A percentile compares a stretch with the other conserved stretches of the same genome.
Evolutionary conservation across 805 yeast genomes (phyloP).

Genomic region (Kazachstania kunashirensis): DNA sequence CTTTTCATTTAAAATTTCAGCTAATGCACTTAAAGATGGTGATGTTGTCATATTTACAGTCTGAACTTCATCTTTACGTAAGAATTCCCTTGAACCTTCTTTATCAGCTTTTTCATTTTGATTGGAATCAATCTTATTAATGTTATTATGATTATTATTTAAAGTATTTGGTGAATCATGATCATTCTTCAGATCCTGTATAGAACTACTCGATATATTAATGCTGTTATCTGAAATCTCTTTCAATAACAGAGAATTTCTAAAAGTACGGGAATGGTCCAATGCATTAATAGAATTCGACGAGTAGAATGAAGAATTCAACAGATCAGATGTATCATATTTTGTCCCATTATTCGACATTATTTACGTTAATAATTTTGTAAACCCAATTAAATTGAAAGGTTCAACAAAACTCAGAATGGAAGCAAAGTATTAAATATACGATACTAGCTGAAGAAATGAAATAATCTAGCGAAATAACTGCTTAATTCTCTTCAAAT

Average conservation of each 20-base stretch:
- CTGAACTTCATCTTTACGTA: slow-evolving; percentile 11
- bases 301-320: slow-evolving; percentile 24
- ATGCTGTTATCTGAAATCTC: slow-evolving; percentile 19
- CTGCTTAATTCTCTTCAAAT: too few relatives aligned
- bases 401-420: too few relatives aligned
- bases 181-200: background rate
- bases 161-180: background rate
- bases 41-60: slow-evolving; percentile 34
- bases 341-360: slow-evolving; percentile 4
- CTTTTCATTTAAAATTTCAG: slow-evolving; percentile 32
- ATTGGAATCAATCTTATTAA: too few relatives aligned
- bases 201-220: slow-evolving; percentile 1
- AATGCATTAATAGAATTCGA: slow-evolving; percentile 21
- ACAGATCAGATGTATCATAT: slow-evolving; percentile 12
- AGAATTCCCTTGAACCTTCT: background rate
- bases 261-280: slow-evolving; percentile 28
- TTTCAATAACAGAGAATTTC: slow-evolving; percentile 26
- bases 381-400: too few relatives aligned
- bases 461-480: too few relatives aligned
- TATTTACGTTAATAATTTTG: too few relatives aligned
- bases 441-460: too few relatives aligned
- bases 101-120: too few relatives aligned
- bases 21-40: slow-evolving; percentile 37
- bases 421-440: too few relatives aligned
- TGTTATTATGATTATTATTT: too few relatives aligned